Percentiles rank a stretch among this genome's conserved stretches.
Conservation (phyloP, 768 basidiomycete genomes). For the Phaffia australis region DNA sequence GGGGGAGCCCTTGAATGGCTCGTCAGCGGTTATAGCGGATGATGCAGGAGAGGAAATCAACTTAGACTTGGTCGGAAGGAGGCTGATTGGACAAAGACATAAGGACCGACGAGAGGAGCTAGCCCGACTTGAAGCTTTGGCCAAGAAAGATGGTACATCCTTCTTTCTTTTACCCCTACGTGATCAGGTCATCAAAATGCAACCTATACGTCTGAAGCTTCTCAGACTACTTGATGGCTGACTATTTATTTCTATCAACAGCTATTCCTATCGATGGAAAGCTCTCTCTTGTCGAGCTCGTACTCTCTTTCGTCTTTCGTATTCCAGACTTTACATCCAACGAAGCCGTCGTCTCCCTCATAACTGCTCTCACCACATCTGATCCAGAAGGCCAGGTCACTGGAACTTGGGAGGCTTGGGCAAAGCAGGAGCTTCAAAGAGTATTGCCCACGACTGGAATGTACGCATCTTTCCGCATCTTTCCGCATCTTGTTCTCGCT, state of each 20-base stretch:
- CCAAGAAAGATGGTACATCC: conserved; percentile 16
- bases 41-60: background rate
- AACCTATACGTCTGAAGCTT: background rate
- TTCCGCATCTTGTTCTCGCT: conserved; percentile 15
- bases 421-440: conserved; percentile 54
- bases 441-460: conserved; percentile 49
- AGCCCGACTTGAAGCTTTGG: background rate
- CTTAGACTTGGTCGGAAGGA: background rate
- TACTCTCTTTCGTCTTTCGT: conserved; percentile 28
- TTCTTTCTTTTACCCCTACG: background rate
- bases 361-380: conserved; percentile 29
- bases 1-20: conserved; percentile 9
- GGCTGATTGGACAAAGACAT: conserved; percentile 6
- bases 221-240: too few relatives aligned
- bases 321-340: conserved; percentile 29
- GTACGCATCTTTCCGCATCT: conserved; percentile 41
- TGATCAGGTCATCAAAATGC: background rate
- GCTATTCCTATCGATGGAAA: conserved; percentile 31
- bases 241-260: conserved; percentile 2
- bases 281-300: conserved; percentile 26
- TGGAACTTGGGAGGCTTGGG: conserved; percentile 54
- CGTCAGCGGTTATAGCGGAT: background rate
- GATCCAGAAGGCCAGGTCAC: conserved; percentile 34
- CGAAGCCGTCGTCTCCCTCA: conserved; percentile 30
- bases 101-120: conserved; percentile 20